Evolutionary conservation across 768 basidiomycete genomes (phyloP).

Genomic region (Multifurca ochricompacta): DNA sequence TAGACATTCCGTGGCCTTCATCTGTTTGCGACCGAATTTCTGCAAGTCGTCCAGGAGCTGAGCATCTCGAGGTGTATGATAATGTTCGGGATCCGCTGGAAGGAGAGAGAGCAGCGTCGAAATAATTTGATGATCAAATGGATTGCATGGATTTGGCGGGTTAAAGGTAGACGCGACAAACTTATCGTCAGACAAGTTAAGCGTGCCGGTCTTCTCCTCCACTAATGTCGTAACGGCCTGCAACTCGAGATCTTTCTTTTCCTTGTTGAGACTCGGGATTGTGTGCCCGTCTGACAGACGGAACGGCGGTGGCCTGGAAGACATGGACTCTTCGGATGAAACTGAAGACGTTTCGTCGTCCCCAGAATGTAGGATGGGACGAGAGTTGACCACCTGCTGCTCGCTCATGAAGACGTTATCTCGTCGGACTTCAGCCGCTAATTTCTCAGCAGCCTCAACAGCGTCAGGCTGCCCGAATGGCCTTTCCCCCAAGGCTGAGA

Average conservation of each 20-base stretch:
- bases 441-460: constrained; percentile 42
- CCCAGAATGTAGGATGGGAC: constrained; percentile 2
- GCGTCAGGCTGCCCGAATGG: constrained; percentile 33
- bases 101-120: constrained; percentile 56
- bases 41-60: constrained; percentile 62
- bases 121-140: constrained; percentile 63
- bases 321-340: constrained; percentile 6
- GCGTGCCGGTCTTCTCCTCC: constrained; percentile 54
- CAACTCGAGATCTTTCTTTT: constrained; percentile 4
- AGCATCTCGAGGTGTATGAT: constrained; percentile 51
- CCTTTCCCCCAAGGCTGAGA: constrained; percentile 22
- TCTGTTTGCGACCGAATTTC: constrained; percentile 50
- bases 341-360: constrained; percentile 21
- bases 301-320: constrained; percentile 7
- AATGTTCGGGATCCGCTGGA: constrained; percentile 51
- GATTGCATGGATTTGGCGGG: constrained; percentile 83
- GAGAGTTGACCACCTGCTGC: constrained; percentile 11
- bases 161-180: constrained; percentile 55
- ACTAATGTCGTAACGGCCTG: constrained; percentile 24
- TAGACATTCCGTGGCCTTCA: constrained; percentile 27
- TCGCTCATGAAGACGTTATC: constrained; percentile 21
- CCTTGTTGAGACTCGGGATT: constrained; percentile 16
- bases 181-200: constrained; percentile 60
- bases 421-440: constrained; percentile 38
- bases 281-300: constrained; percentile 12